These are phyloP conservation scores for Pyricularia pennisetigena DNA, from an alignment of 2,329 filamentous ascomycete species.

Conservation along the genomic window DNA sequence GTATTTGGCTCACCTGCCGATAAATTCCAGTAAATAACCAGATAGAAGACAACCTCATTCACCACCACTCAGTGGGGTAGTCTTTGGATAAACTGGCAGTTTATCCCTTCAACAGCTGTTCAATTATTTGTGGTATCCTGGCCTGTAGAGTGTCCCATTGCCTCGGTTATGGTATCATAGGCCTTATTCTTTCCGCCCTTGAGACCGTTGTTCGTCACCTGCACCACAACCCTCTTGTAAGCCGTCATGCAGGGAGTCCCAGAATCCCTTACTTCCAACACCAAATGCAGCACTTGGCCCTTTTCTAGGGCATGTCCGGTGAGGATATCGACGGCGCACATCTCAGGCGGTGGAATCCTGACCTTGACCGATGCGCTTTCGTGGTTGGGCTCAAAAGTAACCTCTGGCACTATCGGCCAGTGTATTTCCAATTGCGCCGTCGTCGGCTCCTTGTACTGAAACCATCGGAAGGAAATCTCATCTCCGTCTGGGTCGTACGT, in stretches of 20 bases:
- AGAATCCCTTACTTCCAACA: constrained; percentile 36
- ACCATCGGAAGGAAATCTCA: constrained; percentile 36
- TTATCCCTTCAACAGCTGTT: background rate
- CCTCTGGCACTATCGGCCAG: constrained; percentile 19
- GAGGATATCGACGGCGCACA: constrained; percentile 25
- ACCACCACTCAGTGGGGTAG: background rate
- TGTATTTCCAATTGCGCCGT: constrained; percentile 28
- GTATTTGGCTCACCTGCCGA: background rate
- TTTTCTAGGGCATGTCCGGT: constrained; percentile 21
- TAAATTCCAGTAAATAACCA: background rate
- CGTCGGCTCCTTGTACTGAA: constrained; percentile 30
- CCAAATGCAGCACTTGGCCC: constrained; percentile 36
- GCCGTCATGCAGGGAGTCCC: constrained; percentile 32
- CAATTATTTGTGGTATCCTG: background rate
- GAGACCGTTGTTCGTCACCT: constrained; percentile 8
- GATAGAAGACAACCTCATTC: background rate
- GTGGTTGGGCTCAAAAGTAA: background rate
- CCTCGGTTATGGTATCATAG: background rate
- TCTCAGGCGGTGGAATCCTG: constrained; percentile 25
- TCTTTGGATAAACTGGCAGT: background rate
- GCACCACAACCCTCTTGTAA: constrained; percentile 32
- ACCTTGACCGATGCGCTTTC: constrained; percentile 20
- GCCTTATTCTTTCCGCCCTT: background rate
- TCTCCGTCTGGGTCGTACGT: constrained; percentile 36
- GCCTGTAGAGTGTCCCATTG: background rate